Evolutionary conservation across 257 asterid species (phyloP).

Genomic region (Cruciata laevipes): DNA sequence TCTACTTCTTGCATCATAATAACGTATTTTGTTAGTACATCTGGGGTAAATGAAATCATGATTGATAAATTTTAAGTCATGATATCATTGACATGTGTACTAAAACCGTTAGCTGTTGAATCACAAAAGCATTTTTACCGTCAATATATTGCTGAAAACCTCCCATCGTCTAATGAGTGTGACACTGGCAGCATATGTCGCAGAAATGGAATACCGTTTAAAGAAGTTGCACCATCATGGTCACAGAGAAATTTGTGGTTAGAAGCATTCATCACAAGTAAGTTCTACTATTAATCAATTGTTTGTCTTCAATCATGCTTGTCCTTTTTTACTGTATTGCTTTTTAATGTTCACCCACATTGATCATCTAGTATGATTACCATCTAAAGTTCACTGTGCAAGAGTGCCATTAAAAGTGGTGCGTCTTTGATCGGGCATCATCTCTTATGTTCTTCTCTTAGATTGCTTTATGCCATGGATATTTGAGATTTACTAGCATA

Average conservation of each 20-base stretch:
- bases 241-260: slow-evolving; percentile 58
- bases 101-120: not conserved
- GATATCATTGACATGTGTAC: not conserved
- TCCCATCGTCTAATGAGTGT: slow-evolving; percentile 4
- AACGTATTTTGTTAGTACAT: not conserved
- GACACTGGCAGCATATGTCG: slow-evolving; percentile 55
- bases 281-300: slow-evolving; percentile 16
- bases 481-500: not conserved
- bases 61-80: not conserved
- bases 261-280: slow-evolving; percentile 88
- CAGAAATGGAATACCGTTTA: slow-evolving; percentile 50
- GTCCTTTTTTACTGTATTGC: not conserved
- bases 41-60: not conserved
- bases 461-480: not conserved
- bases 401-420: not conserved
- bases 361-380: not conserved
- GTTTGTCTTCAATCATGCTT: not conserved
- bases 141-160: not conserved
- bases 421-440: not conserved
- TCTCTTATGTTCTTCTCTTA: slow-evolving; percentile 6
- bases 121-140: not conserved
- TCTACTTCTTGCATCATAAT: not conserved
- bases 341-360: not conserved
- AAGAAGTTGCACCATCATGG: slow-evolving; percentile 92
- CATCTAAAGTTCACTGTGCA: not conserved